phyloP scores from a whole-genome alignment of 257 asterid species.

The Nemophila menziesii region DNA sequence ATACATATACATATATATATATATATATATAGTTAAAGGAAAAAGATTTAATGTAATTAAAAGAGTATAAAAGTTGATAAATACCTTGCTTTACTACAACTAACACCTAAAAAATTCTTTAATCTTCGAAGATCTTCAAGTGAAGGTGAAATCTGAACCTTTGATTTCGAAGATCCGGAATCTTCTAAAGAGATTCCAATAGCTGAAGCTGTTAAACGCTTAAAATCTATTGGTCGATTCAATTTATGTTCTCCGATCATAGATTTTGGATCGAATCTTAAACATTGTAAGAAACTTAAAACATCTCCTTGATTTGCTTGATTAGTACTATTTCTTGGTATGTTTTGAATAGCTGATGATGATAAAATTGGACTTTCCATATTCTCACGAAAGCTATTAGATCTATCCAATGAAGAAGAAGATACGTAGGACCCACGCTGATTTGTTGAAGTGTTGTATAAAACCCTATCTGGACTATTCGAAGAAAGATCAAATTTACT shows the following conservation, averaged over 20 bases:
- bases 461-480: conserved; percentile 79
- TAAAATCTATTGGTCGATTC: conserved; percentile 58
- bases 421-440: conserved; percentile 62
- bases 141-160: conserved; percentile 41
- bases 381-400: conserved; percentile 61
- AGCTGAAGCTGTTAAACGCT: conserved; percentile 64
- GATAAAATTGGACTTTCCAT: conserved; percentile 65
- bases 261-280: conserved; percentile 78
- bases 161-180: conserved; percentile 41
- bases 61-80: too few species aligned
- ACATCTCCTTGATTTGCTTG: conserved; percentile 67
- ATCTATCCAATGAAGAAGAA: conserved; percentile 69
- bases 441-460: conserved; percentile 55
- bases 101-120: conserved; percentile 55
- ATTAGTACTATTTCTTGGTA: conserved; percentile 58
- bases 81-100: conserved; percentile 81
- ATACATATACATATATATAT: conserved; percentile 13
- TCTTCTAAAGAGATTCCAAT: conserved; percentile 69
- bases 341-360: conserved; percentile 66
- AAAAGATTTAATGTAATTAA: conserved; percentile 4
- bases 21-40: conserved; percentile 8
- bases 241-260: conserved; percentile 77
- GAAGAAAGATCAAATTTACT: conserved; percentile 76
- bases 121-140: conserved; percentile 73
- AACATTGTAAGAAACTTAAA: conserved; percentile 59